Evolutionary conservation across 2,329 filamentous ascomycete species (phyloP).

Genomic region (Metarhizium brunneum): DNA sequence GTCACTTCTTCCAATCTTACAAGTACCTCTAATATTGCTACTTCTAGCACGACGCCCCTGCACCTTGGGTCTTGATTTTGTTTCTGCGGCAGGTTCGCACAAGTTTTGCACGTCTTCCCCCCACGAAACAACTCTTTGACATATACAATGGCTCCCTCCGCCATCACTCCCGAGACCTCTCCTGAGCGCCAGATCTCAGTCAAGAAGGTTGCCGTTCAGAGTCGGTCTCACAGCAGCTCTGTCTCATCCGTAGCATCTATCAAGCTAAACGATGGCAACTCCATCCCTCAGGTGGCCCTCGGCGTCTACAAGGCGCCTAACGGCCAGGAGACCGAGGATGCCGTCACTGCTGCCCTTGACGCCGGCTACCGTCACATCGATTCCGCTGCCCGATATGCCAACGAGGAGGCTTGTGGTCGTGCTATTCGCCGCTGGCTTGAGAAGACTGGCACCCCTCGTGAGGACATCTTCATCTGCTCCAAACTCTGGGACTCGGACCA

Average conservation of each 20-base stretch:
- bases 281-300: constrained; percentile 48
- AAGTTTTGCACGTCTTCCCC: background rate
- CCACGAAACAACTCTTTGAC: background rate
- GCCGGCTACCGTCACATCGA: constrained; percentile 47
- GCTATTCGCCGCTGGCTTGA: constrained; percentile 63
- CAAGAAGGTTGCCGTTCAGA: constrained; percentile 17
- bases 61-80: background rate
- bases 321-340: constrained; percentile 46
- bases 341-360: constrained; percentile 51
- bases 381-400: constrained; percentile 49
- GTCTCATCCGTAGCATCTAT: constrained; percentile 27
- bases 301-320: constrained; percentile 39
- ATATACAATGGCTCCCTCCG: constrained; percentile 25
- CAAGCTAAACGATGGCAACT: constrained; percentile 62
- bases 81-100: background rate
- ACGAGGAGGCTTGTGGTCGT: constrained; percentile 59
- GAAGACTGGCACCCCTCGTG: constrained; percentile 52
- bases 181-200: constrained; percentile 20
- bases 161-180: constrained; percentile 24
- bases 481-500: constrained; percentile 53
- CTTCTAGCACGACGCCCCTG: background rate
- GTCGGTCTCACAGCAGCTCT: constrained; percentile 16
- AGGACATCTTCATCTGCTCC: constrained; percentile 58
- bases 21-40: background rate
- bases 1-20: background rate